Conservation (phyloP, 2,329 filamentous ascomycete genomes). For the Hypoxylon sp. region DNA sequence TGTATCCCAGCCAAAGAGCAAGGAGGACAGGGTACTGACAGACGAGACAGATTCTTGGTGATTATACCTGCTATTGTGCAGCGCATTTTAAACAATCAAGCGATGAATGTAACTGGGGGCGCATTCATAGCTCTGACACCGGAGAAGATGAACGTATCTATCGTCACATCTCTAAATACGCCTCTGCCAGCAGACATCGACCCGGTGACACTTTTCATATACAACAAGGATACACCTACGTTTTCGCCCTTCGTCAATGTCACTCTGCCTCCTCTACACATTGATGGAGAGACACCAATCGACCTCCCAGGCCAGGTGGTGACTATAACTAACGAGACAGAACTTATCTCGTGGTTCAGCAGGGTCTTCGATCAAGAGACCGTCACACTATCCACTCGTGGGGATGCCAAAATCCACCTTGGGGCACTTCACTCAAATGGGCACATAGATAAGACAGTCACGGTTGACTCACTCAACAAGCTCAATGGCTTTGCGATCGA, state of each 20-base stretch:
- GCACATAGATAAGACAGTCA: slow-evolving; percentile 53
- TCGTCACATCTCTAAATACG: slow-evolving; percentile 50
- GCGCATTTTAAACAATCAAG: slow-evolving; percentile 53
- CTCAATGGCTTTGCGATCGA: slow-evolving; percentile 51
- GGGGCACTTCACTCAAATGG: slow-evolving; percentile 51
- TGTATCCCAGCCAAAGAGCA: slow-evolving; percentile 35
- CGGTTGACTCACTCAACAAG: slow-evolving; percentile 50
- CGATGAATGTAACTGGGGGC: slow-evolving; percentile 51
- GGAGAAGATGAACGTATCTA: slow-evolving; percentile 47
- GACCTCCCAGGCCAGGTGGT: slow-evolving; percentile 48
- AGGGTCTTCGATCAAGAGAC: slow-evolving; percentile 50
- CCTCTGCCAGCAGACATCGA: slow-evolving; percentile 51
- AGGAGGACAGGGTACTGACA: slow-evolving; percentile 16
- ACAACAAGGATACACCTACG: slow-evolving; percentile 50
- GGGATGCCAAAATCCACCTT: slow-evolving; percentile 50
- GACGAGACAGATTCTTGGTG: slow-evolving; percentile 52
- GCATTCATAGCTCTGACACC: slow-evolving; percentile 48
- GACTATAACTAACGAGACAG: slow-evolving; percentile 49
- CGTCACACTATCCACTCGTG: slow-evolving; percentile 51
- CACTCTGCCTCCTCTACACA: slow-evolving; percentile 45
- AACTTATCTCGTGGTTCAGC: slow-evolving; percentile 52
- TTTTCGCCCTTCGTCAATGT: slow-evolving; percentile 46
- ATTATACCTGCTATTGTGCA: slow-evolving; percentile 58
- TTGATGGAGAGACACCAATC: slow-evolving; percentile 51
- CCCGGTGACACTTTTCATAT: slow-evolving; percentile 51